Conservation (phyloP, 169 alveolate genomes). For the Eimeria brunetti region DNA sequence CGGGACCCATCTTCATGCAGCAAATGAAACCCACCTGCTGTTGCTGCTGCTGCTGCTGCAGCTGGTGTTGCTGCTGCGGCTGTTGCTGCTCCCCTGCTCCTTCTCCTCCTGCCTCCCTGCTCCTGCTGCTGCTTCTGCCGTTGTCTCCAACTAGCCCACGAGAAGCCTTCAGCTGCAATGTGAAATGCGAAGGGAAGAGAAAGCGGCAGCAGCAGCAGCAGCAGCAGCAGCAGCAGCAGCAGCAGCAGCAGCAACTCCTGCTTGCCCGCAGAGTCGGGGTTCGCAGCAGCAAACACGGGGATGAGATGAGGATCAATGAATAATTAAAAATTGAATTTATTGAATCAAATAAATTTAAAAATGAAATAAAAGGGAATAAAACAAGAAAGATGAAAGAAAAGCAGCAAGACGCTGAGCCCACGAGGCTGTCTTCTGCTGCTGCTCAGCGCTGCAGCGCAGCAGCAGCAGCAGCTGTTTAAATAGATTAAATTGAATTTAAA, state of each 20-base stretch:
- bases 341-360: too few species aligned
- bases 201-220: background rate
- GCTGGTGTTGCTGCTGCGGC: slow-evolving; percentile 18
- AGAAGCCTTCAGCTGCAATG: too few species aligned
- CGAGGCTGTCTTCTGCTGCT: background rate
- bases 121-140: background rate
- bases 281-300: background rate
- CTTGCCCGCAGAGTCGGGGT: background rate
- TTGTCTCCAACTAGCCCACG: too few species aligned
- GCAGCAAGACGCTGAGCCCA: too few species aligned
- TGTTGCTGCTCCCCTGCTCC: background rate
- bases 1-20: background rate
- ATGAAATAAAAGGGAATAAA: background rate
- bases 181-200: background rate
- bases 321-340: too few species aligned
- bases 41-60: slow-evolving; percentile 3
- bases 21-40: background rate
- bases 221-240: background rate
- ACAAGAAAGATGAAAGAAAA: background rate
- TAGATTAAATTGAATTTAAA: too few species aligned
- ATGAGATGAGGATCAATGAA: too few species aligned
- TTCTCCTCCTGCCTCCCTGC: background rate
- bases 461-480: background rate
- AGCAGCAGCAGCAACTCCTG: background rate
- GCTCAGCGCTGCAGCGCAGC: background rate